A percentile compares a stretch with the other conserved stretches of the same genome.
Evolutionary conservation across 2,329 filamentous ascomycete species (phyloP).

Genomic region (Ophiocordyceps unilateralis): DNA sequence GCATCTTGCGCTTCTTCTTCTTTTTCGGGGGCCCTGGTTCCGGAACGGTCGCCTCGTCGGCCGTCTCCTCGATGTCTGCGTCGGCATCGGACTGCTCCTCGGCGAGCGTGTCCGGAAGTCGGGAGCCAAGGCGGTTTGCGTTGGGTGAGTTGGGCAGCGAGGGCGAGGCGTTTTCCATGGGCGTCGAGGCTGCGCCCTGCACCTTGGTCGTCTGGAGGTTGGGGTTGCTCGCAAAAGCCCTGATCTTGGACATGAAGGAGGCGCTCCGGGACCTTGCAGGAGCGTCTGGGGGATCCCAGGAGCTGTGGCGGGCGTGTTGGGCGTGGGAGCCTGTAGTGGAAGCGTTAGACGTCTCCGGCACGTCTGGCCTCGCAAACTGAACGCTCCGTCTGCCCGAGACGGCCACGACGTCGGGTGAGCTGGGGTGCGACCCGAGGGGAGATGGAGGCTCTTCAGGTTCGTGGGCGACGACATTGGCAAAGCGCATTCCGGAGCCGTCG

Average conservation of each 20-base stretch:
- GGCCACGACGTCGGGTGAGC: background rate
- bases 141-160: constrained; percentile 32
- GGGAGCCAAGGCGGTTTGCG: constrained; percentile 22
- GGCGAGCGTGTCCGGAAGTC: constrained; percentile 34
- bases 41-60: constrained; percentile 48
- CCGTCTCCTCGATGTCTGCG: constrained; percentile 72
- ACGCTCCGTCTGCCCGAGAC: constrained; percentile 38
- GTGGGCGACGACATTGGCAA: background rate
- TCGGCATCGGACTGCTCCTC: constrained; percentile 32
- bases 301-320: constrained; percentile 41
- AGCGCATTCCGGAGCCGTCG: background rate
- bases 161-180: constrained; percentile 17
- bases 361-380: constrained; percentile 49
- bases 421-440: background rate
- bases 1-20: constrained; percentile 46
- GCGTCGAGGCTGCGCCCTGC: constrained; percentile 11
- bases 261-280: constrained; percentile 39
- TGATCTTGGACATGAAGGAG: constrained; percentile 63
- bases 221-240: constrained; percentile 46
- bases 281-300: constrained; percentile 48
- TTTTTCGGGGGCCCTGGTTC: constrained; percentile 24
- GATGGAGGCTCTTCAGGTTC: constrained; percentile 1
- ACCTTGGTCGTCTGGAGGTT: constrained; percentile 28
- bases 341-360: constrained; percentile 10
- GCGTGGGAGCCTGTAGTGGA: constrained; percentile 23